Conservation (phyloP, 208 protist genomes). For the Naegleria fowleri region DNA sequence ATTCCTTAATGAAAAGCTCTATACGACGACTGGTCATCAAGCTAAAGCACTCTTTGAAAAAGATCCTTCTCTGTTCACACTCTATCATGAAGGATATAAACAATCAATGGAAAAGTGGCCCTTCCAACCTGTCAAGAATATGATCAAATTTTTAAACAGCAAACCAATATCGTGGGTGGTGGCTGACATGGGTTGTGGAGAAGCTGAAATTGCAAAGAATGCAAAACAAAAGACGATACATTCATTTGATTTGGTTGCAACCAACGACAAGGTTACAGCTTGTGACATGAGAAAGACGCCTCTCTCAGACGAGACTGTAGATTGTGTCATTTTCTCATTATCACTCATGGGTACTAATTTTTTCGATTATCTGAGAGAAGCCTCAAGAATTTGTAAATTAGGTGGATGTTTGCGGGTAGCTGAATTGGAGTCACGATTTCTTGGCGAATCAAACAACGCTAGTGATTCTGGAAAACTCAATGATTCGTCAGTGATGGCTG, state of each 20-base stretch:
- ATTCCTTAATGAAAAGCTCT: conserved; percentile 27
- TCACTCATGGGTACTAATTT: conserved; percentile 66
- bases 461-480: background rate
- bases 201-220: conserved; percentile 48
- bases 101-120: conserved; percentile 16
- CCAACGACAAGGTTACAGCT: conserved; percentile 52
- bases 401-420: background rate
- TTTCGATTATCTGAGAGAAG: conserved; percentile 58
- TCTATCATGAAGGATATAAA: conserved; percentile 24
- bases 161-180: conserved; percentile 37
- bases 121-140: background rate
- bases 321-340: conserved; percentile 60
- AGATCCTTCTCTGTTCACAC: background rate
- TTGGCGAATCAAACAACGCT: background rate
- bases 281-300: conserved; percentile 59
- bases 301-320: conserved; percentile 39
- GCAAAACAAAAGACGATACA: conserved; percentile 46
- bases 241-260: conserved; percentile 62
- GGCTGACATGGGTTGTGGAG: conserved; percentile 64
- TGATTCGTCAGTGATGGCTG: no score
- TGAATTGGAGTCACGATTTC: background rate
- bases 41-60: conserved; percentile 15
- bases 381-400: conserved; percentile 44
- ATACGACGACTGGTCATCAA: conserved; percentile 18
- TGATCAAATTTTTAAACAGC: background rate